Percentiles rank a stretch among this genome's conserved stretches.
These are phyloP conservation scores for Vanilla planifolia DNA, from an alignment of 106 monocot genomes.

Conservation along the genomic window DNA sequence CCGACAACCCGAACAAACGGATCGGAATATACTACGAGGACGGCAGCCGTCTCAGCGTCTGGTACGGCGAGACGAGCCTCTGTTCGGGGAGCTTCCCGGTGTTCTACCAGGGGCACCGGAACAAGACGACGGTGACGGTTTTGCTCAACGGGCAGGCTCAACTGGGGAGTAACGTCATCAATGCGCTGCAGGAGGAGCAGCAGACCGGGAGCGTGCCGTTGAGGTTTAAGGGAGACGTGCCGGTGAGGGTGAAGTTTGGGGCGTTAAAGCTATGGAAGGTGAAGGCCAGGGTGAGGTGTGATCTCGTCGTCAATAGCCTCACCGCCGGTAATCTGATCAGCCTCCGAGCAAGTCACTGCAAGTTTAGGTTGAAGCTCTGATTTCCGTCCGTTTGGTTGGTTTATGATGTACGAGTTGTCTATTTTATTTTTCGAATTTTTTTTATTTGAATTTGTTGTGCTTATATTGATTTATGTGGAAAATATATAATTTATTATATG, in stretches of 20 bases:
- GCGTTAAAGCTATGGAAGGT: conserved; percentile 63
- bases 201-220: conserved; percentile 59
- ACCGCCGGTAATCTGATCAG: conserved; percentile 23
- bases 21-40: conserved; percentile 85
- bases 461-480: too few species aligned
- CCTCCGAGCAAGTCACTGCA: conserved; percentile 48
- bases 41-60: conserved; percentile 52
- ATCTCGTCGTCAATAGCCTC: conserved; percentile 44
- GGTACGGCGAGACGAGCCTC: conserved; percentile 37
- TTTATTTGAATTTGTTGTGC: too few species aligned
- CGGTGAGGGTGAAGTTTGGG: conserved; percentile 79
- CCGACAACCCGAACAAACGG: conserved; percentile 68
- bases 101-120: conserved; percentile 95
- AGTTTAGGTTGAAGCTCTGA: conserved; percentile 51
- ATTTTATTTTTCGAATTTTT: too few species aligned
- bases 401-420: too few species aligned
- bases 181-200: conserved; percentile 41
- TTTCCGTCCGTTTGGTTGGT: too few species aligned
- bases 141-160: conserved; percentile 38
- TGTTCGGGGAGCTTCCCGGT: conserved; percentile 62
- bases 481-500: too few species aligned
- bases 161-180: conserved; percentile 20
- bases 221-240: conserved; percentile 49
- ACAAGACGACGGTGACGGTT: conserved; percentile 48
- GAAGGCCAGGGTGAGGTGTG: conserved; percentile 48